Evolutionary conservation across 208 protist species (phyloP).

Genomic region (Trypanosoma lewisi): DNA sequence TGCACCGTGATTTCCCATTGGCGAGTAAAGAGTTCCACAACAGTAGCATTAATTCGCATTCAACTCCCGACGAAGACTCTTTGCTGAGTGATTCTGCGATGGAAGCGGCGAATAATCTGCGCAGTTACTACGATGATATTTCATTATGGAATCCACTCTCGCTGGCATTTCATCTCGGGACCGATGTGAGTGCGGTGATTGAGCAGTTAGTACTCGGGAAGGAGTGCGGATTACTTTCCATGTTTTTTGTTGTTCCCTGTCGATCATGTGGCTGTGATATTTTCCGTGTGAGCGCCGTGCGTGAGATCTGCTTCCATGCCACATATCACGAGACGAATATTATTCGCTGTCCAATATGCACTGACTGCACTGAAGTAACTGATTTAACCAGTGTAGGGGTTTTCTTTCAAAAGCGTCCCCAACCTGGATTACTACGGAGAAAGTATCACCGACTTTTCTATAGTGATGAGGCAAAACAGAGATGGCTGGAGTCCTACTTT

Average conservation of each 20-base stretch:
- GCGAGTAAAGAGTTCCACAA: conserved; percentile 52
- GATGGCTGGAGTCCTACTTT: conserved; percentile 63
- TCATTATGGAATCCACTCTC: conserved; percentile 76
- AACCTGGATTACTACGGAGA: conserved; percentile 39
- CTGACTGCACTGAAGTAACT: conserved; percentile 56
- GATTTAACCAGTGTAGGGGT: conserved; percentile 52
- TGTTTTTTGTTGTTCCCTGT: conserved; percentile 71
- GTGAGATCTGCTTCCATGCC: conserved; percentile 57
- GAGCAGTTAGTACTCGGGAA: conserved; percentile 78
- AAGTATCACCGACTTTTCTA: conserved; percentile 71
- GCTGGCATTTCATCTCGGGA: conserved; percentile 51
- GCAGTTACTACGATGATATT: conserved; percentile 56
- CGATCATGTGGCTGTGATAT: conserved; percentile 79
- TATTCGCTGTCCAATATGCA: conserved; percentile 76
- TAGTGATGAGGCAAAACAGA: conserved; percentile 50
- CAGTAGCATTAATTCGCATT: conserved; percentile 35
- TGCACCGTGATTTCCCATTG: conserved; percentile 41
- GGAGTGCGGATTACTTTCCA: conserved; percentile 48
- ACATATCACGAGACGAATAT: conserved; percentile 70
- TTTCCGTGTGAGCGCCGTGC: conserved; percentile 44
- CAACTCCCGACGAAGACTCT: conserved; percentile 31
- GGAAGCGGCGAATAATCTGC: conserved; percentile 44
- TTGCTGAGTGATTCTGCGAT: conserved; percentile 34
- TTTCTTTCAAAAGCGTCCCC: conserved; percentile 58
- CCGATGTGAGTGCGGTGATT: conserved; percentile 50